Percentiles rank a stretch among this genome's conserved stretches.
Conservation (phyloP, 106 monocot species). For the Allium cepa region DNA sequence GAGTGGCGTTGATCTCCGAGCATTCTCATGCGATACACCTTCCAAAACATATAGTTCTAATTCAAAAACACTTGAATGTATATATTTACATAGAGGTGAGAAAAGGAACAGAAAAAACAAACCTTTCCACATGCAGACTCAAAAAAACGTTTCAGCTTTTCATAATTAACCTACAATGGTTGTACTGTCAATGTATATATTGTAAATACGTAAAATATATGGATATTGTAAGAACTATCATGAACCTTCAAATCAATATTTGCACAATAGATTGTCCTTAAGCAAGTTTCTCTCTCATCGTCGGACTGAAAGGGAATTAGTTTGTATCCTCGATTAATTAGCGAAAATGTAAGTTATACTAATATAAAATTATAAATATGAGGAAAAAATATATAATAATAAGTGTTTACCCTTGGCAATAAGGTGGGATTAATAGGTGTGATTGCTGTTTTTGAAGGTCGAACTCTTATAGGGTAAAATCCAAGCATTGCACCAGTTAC, state of each 20-base stretch:
- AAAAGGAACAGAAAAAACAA: background rate
- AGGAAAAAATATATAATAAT: background rate
- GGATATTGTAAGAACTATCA: too few species aligned
- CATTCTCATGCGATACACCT: constrained; percentile 27
- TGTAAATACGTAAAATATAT: background rate
- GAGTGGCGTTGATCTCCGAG: constrained; percentile 39
- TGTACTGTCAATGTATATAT: background rate
- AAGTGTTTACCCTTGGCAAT: constrained; percentile 24
- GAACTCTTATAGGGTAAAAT: constrained; percentile 39
- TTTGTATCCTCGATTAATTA: too few species aligned
- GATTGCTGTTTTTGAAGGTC: constrained; percentile 48
- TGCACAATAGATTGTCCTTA: constrained; percentile 42
- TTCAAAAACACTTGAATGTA: background rate
- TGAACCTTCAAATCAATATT: constrained; percentile 43
- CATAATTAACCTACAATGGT: constrained; percentile 23
- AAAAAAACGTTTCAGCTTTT: constrained; percentile 34
- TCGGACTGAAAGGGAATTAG: constrained; percentile 19
- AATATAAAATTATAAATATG: too few species aligned
- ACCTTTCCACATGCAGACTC: constrained; percentile 35
- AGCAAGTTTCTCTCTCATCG: constrained; percentile 41
- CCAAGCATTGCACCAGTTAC: constrained; percentile 40
- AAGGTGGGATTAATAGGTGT: constrained; percentile 30
- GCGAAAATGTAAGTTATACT: background rate
- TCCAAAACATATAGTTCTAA: background rate
- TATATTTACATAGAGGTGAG: background rate